Percentiles rank a stretch among this genome's conserved stretches.
Evolutionary conservation across 192 early-diverging fungal genomes (phyloP).

Genomic region (Entomortierella chlamydospora): DNA sequence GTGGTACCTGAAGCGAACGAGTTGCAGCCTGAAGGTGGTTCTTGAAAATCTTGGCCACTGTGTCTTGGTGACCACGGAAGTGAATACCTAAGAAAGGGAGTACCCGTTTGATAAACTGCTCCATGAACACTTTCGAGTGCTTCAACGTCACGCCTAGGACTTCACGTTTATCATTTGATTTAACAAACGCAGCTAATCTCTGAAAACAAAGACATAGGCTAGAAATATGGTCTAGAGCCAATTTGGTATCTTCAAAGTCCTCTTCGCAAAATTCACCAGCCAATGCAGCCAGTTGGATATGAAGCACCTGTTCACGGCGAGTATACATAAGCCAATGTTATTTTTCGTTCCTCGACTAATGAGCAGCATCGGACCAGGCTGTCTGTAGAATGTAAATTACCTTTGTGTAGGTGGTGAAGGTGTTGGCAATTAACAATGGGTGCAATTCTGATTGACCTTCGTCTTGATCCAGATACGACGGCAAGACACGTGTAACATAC

Average conservation of each 20-base stretch:
- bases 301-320: constrained; percentile 52
- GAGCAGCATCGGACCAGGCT: no score
- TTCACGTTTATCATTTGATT: constrained; percentile 59
- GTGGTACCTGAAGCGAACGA: constrained; percentile 59
- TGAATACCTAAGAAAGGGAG: constrained; percentile 61
- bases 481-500: constrained; percentile 53
- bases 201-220: constrained; percentile 59
- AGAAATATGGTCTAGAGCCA: constrained; percentile 42
- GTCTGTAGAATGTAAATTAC: constrained; percentile 6
- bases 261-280: constrained; percentile 32
- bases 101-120: constrained; percentile 62
- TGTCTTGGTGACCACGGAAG: constrained; percentile 59
- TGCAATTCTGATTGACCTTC: constrained; percentile 38
- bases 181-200: constrained; percentile 57
- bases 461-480: constrained; percentile 53
- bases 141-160: constrained; percentile 58
- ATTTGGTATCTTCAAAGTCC: constrained; percentile 28
- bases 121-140: constrained; percentile 63
- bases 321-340: no score
- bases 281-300: constrained; percentile 44
- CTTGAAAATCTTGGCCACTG: constrained; percentile 62
- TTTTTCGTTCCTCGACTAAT: not conserved
- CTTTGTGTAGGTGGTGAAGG: constrained; percentile 57
- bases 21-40: constrained; percentile 61
- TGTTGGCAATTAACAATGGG: constrained; percentile 57